These are phyloP conservation scores for Linnemannia elongata DNA, from an alignment of 192 early-diverging fungal genomes.

Conservation along the genomic window DNA sequence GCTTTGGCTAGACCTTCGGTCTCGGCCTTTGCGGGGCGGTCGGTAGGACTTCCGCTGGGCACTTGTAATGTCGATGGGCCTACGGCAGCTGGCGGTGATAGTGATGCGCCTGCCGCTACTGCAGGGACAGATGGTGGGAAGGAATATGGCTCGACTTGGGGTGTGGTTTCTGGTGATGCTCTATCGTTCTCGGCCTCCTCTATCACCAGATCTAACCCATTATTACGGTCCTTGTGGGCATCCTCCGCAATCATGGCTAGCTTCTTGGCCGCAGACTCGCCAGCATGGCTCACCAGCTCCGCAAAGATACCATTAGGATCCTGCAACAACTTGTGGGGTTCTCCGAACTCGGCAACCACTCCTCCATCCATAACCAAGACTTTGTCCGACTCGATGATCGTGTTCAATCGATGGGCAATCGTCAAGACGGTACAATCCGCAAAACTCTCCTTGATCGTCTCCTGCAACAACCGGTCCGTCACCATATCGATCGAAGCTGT, in stretches of 20 bases:
- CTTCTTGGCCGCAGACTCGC: slow-evolving; percentile 61
- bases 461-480: slow-evolving; percentile 81
- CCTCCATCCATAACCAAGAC: slow-evolving; percentile 83
- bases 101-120: background rate
- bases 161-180: background rate
- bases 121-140: background rate
- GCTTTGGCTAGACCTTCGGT: slow-evolving; percentile 19
- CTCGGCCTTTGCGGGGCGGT: background rate
- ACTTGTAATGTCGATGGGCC: background rate
- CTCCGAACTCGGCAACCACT: slow-evolving; percentile 76
- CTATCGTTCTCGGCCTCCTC: slow-evolving; percentile 15
- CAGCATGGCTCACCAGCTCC: slow-evolving; percentile 34
- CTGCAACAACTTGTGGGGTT: slow-evolving; percentile 68
- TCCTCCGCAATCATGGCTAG: slow-evolving; percentile 44
- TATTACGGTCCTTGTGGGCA: slow-evolving; percentile 27
- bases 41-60: background rate
- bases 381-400: slow-evolving; percentile 79
- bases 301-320: slow-evolving; percentile 43
- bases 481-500: slow-evolving; percentile 82
- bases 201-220: background rate
- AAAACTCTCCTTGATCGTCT: slow-evolving; percentile 72
- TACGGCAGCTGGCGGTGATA: background rate
- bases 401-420: slow-evolving; percentile 80
- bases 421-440: slow-evolving; percentile 73
- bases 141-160: background rate